These are phyloP conservation scores for Rhodamnia rubescens DNA, from an alignment of 345 rosid genomes.

Conservation along the genomic window DNA sequence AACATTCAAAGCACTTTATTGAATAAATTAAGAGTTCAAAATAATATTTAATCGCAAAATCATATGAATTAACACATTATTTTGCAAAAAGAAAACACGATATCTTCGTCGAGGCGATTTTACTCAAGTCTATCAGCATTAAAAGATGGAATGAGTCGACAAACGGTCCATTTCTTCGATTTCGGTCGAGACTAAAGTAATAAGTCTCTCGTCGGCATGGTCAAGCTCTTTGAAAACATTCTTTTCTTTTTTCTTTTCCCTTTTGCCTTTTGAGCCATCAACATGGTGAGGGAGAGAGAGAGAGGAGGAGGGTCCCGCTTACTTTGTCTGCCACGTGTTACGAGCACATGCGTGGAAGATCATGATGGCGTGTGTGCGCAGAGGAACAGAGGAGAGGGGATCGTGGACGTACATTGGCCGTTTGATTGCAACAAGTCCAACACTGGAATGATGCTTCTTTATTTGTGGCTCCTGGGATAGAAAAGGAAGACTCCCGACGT, in stretches of 20 bases:
- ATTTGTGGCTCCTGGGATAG: not conserved
- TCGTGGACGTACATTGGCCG: not conserved
- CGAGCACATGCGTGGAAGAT: not conserved
- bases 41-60: not conserved
- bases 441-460: not conserved
- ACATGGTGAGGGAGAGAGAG: not conserved
- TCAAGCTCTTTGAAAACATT: not conserved
- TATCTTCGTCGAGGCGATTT: not conserved
- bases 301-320: not conserved
- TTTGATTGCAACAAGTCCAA: not conserved
- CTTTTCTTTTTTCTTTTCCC: not conserved
- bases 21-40: too few species aligned
- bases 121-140: not conserved
- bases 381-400: not conserved
- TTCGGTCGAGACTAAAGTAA: not conserved
- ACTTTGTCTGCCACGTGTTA: not conserved
- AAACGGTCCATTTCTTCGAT: not conserved
- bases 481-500: not conserved
- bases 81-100: not conserved
- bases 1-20: fast-evolving
- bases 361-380: not conserved
- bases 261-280: not conserved
- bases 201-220: not conserved
- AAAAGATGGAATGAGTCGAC: not conserved
- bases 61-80: not conserved